Conservation (phyloP, 2,329 filamentous ascomycete species). For the Fusarium sp. region DNA sequence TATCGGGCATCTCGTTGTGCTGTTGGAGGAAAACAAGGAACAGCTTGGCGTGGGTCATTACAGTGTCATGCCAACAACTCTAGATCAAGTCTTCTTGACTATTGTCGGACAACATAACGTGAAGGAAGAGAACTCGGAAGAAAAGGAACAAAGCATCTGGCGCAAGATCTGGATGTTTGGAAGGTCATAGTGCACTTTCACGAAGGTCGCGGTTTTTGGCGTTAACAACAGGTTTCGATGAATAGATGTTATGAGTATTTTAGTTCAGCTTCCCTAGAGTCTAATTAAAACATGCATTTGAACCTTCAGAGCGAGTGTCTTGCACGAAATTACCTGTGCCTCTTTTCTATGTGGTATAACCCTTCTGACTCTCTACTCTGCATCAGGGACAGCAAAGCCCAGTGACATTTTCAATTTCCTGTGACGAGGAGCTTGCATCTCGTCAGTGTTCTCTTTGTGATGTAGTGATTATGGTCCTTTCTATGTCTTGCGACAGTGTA, state of each 20-base stretch:
- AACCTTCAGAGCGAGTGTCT: background rate
- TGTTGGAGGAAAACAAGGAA: constrained; percentile 78
- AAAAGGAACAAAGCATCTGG: constrained; percentile 47
- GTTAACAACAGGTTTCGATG: background rate
- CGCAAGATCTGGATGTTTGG: constrained; percentile 43
- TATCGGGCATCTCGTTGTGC: constrained; percentile 76
- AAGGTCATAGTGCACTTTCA: constrained; percentile 27
- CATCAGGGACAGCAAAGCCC: background rate
- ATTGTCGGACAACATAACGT: constrained; percentile 87
- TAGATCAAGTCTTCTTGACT: constrained; percentile 90
- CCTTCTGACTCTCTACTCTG: background rate
- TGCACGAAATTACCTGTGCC: background rate
- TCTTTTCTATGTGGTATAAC: too few species aligned
- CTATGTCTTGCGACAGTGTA: background rate
- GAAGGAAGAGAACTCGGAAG: constrained; percentile 75
- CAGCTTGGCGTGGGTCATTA: constrained; percentile 84
- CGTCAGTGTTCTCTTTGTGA: too few species aligned
- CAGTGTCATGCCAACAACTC: constrained; percentile 84
- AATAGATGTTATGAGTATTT: background rate
- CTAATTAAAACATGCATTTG: background rate
- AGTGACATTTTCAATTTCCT: background rate
- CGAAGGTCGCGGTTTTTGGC: background rate
- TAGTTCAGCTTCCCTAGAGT: background rate
- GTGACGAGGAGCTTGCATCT: background rate
- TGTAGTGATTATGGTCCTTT: background rate